Base-by-base conservation (phyloP, 2,329 filamentous ascomycete genomes). In the Cordyceps cateniannulata region DNA sequence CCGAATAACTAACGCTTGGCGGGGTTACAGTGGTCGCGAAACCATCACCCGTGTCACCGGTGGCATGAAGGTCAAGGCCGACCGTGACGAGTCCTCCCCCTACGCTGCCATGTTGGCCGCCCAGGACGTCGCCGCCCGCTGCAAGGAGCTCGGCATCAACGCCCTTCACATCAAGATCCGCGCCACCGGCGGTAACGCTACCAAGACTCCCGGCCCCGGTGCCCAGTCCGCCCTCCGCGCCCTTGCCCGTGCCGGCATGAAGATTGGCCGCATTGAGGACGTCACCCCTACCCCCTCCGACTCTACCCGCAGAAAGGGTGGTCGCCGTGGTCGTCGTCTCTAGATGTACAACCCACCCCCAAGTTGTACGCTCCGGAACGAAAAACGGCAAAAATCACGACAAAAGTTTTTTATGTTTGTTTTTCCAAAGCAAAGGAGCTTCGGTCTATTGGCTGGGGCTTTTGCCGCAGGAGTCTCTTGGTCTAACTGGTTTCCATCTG, bases 1-100 rank as follows among this genome's bases (percentile, higher is more conserved):
- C 6, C 16, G 38, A 16, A 42, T 58, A 65, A 69, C 69, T 71
- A 68, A 71, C 67, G 64, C 53, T 51, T 66, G 66, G 68, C 48
- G 47, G 55, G 55, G 45, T 58, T 48, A 78, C 84, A 96, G 91
- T 83, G 95, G 95, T 83, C 95, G 95, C 82, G 95, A 99, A 90
- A 99, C 96, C 83, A 97, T 99, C 85, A 91, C 87, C 87, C 93
- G 95, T 91, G 93, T 99, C 72, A 99, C 96, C 74, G 95, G 96
- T 84, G 96, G 96, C 77, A 99, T 99, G 95, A 99, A 99, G 87
- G 95, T 99, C 87, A 99, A 99, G 90, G 93, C 93, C 81, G 93
- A 99, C 77, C 93, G 95, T 86, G 95, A 99, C 84, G 95, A 99
- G 86, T 98, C 93, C 75, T 98, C 95, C 71, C 95, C 95, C 74